Base-by-base conservation (phyloP, 2,329 filamentous ascomycete genomes). In the Mariannaea sp. region DNA sequence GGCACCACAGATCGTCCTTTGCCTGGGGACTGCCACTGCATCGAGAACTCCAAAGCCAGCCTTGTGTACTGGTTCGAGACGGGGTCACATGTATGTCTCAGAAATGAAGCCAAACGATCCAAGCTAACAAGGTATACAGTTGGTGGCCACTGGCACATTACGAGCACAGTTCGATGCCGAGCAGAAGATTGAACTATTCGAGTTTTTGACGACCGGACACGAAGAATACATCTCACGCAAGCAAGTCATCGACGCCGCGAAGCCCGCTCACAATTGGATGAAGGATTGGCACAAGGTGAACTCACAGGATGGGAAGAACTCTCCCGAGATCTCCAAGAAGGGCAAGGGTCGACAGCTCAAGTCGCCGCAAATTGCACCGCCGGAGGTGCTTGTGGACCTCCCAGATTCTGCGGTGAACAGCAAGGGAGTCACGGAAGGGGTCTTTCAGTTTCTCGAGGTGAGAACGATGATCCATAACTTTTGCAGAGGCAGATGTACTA, bases 21-120 rank as follows among this genome's bases (percentile, higher is more conserved):
- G 29, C 77, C 81, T 1, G 83, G 81, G 51, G 85, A 87, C 41
- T 84, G 84, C 39, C 85, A 89, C 65, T 86, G 86, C 62, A 87
- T 97, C 17, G 88, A 90, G 62, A 91, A 90, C 66, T 76, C 77
- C 19, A 89, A 85, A 65, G 86, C 91, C 20, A 94, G 85, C 65
- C 84, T 97, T 52, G 87, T 94, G 5, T 95, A 96, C 69, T 95
- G 90, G 83, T 97, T 93, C 67, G 84, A 89, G 45, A 90, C 88
- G 57, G 88, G 87, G 46, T 89, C 88, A 55, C 91, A 94, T 69
- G 89, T 93, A 79, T 73, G 84, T 40, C 30, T 33, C n/a, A 7
- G 12, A n/a, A 14, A 16, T 5, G 32, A n/a, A 17, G 9, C n/a
- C 36, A 26, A 7, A n/a, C 27, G 16, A 17, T 13, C 9, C 16